These are phyloP conservation scores for Hemileia vastatrix DNA, from an alignment of 1,284 basidiomycete species.

Conservation along the genomic window DNA sequence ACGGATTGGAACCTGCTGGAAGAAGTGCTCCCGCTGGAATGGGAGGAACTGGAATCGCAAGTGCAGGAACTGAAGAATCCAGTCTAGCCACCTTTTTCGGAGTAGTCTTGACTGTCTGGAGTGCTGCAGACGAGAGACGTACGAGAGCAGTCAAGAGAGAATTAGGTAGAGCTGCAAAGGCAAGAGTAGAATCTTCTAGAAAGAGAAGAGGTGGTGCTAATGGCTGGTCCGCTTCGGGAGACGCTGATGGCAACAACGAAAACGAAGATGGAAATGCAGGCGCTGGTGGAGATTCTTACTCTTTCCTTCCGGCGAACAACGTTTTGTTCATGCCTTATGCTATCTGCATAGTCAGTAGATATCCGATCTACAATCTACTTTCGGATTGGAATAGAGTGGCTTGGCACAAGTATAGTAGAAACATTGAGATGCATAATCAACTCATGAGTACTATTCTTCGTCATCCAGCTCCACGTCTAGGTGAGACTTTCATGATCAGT, in stretches of 20 bases:
- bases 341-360: conserved; percentile 26
- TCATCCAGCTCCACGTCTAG: conserved; percentile 39
- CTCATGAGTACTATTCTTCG: conserved; percentile 42
- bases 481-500: conserved; percentile 35
- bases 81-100: conserved; percentile 36
- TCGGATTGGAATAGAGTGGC: conserved; percentile 42
- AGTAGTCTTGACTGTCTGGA: conserved; percentile 36
- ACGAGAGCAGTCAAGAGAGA: conserved; percentile 33
- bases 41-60: conserved; percentile 19
- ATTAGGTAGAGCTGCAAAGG: too few species aligned
- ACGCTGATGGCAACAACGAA: too few species aligned
- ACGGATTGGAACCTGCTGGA: too few species aligned
- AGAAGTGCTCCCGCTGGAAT: conserved; percentile 26
- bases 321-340: conserved; percentile 28
- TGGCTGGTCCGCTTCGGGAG: background rate
- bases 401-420: conserved; percentile 42
- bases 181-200: conserved; percentile 22
- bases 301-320: conserved; percentile 3
- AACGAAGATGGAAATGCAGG: conserved; percentile 25
- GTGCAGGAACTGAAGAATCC: conserved; percentile 17
- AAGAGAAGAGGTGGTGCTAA: background rate
- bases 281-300: conserved; percentile 3
- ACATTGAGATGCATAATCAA: conserved; percentile 42
- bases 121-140: conserved; percentile 34
- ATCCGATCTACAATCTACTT: conserved; percentile 42